Evolutionary conservation across 164 flowering plant species (phyloP), one percentile per base, ranked within the genome.

Genomic region (Kalanchoe fedtschenkoi): DNA sequence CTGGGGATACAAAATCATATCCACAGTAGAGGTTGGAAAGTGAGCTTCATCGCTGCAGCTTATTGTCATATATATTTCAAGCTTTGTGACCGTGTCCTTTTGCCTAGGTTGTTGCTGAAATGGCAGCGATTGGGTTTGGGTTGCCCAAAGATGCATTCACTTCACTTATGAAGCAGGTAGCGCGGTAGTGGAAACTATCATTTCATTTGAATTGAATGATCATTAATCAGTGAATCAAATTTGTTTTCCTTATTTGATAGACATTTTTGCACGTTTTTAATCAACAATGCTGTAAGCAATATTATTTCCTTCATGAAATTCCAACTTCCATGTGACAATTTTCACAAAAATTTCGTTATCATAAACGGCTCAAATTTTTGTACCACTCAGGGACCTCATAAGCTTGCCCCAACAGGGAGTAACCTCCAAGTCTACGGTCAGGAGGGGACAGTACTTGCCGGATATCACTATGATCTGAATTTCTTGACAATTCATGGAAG

Each of bases 321-420:
- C 21, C 6, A n/a, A n/a, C n/a, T n/a, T n/a, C n/a, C n/a, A n/a
- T n/a, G n/a, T 19, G 10, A 19, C 51, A 19, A 10, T 44, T 5
- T 24, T 51, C 39, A 37, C 6, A 37, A 37, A 37, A 37, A 5
- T 37, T 37, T 37, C 14, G 8, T 37, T 37, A 37, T 37, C 13
- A 37, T 15, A 37, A 37, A 15, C 8, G 8, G 39, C 11, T 14
- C 26, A 51, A 10, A 24, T 11, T 51, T 54, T 44, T 1, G 37
- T 66, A 70, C 42, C 29, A 21, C 14, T 35, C 77, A 89, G 98
- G 98, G 98, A 65, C 97, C 97, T 44, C 95, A 93, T 81, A 82
- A 88, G 61, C 92, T 93, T 72, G 99, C 96, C 71, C 99, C 99
- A 56, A 93, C 99, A 10, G 99, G 99, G 35, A 90, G 99, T 67